Evolutionary conservation across 1,284 basidiomycete species (phyloP).

Genomic region (Marasmius fiardii): DNA sequence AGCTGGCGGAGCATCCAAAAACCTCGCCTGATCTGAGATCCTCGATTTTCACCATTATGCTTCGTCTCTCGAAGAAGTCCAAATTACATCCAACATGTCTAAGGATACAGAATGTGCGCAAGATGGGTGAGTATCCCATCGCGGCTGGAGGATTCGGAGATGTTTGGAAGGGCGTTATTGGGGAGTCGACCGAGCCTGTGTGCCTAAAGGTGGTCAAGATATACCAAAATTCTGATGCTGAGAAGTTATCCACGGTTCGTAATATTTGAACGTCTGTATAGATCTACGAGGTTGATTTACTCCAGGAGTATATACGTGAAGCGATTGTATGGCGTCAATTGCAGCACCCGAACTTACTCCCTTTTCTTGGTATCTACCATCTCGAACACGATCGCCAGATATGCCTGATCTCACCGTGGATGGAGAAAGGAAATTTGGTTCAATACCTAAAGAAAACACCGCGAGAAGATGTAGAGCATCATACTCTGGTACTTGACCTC

Average conservation of each 20-base stretch:
- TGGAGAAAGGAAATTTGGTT: conserved; percentile 5
- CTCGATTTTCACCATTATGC: neutral
- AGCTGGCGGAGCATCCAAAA: neutral
- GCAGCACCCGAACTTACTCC: conserved; percentile 3
- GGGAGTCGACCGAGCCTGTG: neutral
- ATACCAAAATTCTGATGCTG: neutral
- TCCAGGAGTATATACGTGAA: neutral
- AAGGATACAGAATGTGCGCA: neutral
- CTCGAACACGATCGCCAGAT: conserved; percentile 9
- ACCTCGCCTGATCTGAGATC: neutral
- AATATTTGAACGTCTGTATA: neutral
- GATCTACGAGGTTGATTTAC: neutral
- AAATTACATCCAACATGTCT: neutral
- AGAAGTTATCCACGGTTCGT: neutral
- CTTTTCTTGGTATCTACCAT: conserved; percentile 2
- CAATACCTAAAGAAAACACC: neutral
- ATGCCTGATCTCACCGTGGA: conserved; percentile 9
- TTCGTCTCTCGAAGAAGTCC: neutral
- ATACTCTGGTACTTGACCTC: neutral
- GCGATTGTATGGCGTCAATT: conserved; percentile 1
- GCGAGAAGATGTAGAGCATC: neutral
- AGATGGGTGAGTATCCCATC: neutral
- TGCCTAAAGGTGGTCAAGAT: neutral
- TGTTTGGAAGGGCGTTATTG: neutral
- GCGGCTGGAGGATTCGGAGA: neutral